Conservation (phyloP, 2,329 filamentous ascomycete species). For the Fusarium guadeloupense region DNA sequence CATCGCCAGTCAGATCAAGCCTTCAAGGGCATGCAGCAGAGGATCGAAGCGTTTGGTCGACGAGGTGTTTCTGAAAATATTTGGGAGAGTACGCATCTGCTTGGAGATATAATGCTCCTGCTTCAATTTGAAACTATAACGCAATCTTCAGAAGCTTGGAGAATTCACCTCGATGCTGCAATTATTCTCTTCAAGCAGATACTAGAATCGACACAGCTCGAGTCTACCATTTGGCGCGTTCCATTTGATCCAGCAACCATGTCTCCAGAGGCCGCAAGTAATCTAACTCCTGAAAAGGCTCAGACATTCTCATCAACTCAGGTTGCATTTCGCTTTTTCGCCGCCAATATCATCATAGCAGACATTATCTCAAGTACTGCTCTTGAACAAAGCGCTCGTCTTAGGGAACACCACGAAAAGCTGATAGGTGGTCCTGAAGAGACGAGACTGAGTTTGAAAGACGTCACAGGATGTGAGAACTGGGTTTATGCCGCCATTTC, state of each 20-base stretch:
- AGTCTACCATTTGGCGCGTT: neutral
- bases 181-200: neutral
- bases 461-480: conserved; percentile 17
- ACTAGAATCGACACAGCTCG: neutral
- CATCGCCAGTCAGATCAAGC: neutral
- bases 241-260: neutral
- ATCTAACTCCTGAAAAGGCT: neutral
- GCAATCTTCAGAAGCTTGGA: neutral
- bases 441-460: neutral
- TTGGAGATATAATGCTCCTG: conserved; percentile 4
- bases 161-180: neutral
- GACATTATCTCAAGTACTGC: conserved; percentile 24
- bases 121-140: conserved; percentile 12
- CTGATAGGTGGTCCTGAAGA: neutral
- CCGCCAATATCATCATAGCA: conserved; percentile 45
- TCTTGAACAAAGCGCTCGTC: neutral
- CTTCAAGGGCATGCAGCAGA: conserved; percentile 1
- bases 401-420: neutral
- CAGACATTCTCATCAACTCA: conserved; percentile 41
- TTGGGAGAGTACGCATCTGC: neutral
- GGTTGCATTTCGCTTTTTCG: conserved; percentile 49
- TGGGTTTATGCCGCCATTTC: neutral
- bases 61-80: neutral
- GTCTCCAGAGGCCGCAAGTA: neutral
- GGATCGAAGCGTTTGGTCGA: neutral